A percentile compares a stretch with the other conserved stretches of the same genome.
Evolutionary conservation across 352 stramenopile species (phyloP).

Genomic region (Globisporangium canariense): DNA sequence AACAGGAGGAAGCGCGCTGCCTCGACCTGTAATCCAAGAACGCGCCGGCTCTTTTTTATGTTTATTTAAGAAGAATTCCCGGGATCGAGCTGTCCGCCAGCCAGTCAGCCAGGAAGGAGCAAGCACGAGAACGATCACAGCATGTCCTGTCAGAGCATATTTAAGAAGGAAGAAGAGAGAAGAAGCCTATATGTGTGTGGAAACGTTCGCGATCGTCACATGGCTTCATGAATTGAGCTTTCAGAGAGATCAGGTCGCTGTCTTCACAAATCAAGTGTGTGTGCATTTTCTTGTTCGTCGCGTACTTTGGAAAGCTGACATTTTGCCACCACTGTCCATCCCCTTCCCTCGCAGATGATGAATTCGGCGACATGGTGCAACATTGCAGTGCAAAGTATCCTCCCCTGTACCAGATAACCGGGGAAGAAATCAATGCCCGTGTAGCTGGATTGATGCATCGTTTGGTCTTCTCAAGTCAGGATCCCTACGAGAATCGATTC

Average conservation of each 20-base stretch:
- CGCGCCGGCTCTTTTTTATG: neutral
- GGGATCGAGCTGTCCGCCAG: neutral
- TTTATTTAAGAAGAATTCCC: conserved; percentile 12
- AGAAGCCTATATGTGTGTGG: neutral
- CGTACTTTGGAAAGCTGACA: neutral
- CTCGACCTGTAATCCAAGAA: conserved; percentile 43
- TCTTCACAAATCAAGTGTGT: conserved; percentile 3
- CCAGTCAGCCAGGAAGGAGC: neutral
- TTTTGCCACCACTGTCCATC: neutral
- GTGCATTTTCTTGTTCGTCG: conserved; percentile 1
- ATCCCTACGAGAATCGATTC: neutral
- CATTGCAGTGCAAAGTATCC: neutral
- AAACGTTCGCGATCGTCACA: neutral
- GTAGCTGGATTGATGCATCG: neutral
- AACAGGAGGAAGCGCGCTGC: conserved; percentile 28
- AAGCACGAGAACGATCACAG: neutral
- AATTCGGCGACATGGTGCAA: conserved; percentile 9
- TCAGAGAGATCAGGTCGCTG: neutral
- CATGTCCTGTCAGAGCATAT: neutral
- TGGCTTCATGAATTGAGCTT: neutral
- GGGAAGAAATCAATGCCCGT: neutral
- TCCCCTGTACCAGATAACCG: neutral
- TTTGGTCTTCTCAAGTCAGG: neutral
- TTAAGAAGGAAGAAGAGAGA: neutral
- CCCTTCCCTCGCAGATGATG: neutral